These are phyloP conservation scores for Rubroboletus pulcherrimus DNA, from an alignment of 768 basidiomycete genomes.

Conservation along the genomic window DNA sequence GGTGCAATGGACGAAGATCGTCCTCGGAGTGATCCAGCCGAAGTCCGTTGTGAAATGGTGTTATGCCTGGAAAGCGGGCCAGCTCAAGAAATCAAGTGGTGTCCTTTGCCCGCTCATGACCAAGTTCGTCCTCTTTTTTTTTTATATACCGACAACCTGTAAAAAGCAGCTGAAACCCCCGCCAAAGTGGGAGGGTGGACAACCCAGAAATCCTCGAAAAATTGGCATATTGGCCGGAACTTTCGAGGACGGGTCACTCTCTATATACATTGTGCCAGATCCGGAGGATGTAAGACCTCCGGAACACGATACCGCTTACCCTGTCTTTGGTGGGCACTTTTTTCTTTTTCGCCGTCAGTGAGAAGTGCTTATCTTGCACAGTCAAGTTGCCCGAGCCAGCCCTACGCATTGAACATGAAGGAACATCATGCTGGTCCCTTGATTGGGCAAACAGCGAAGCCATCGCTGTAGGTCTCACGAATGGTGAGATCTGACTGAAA, in stretches of 20 bases:
- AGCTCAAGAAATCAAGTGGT: slow-evolving; percentile 85
- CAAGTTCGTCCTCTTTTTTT: slow-evolving; percentile 29
- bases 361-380: slow-evolving; percentile 23
- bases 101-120: slow-evolving; percentile 83
- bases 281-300: slow-evolving; percentile 48
- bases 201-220: slow-evolving; percentile 42
- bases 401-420: slow-evolving; percentile 69
- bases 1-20: slow-evolving; percentile 23
- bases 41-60: slow-evolving; percentile 77
- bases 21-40: slow-evolving; percentile 14
- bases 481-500: slow-evolving; percentile 48
- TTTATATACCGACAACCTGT: neutral
- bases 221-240: slow-evolving; percentile 82
- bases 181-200: slow-evolving; percentile 18
- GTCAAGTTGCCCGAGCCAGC: slow-evolving; percentile 62
- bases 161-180: neutral
- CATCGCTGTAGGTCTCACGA: slow-evolving; percentile 79
- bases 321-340: slow-evolving; percentile 48
- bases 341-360: neutral
- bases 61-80: slow-evolving; percentile 81
- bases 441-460: slow-evolving; percentile 89
- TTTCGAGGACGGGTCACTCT: slow-evolving; percentile 84
- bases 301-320: slow-evolving; percentile 29
- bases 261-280: slow-evolving; percentile 75
- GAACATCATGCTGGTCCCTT: slow-evolving; percentile 71